Evolutionary conservation across 2,329 filamentous ascomycete genomes (phyloP).

Genomic region (Talaromyces amestolkiae): DNA sequence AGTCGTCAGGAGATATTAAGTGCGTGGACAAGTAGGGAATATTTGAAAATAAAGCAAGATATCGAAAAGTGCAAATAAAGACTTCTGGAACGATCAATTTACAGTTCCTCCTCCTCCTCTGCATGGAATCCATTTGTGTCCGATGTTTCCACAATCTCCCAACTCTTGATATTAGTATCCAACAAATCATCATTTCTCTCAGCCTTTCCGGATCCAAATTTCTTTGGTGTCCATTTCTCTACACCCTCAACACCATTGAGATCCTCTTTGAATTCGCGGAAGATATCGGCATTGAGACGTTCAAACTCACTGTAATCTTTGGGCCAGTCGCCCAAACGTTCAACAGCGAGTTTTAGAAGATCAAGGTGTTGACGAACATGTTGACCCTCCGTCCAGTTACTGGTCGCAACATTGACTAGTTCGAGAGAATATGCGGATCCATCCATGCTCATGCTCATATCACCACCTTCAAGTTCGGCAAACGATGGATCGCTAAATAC

Average conservation of each 20-base stretch:
- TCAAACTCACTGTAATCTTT: slow-evolving; percentile 52
- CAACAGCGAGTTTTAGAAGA: slow-evolving; percentile 40
- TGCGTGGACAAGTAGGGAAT: neutral
- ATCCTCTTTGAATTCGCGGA: slow-evolving; percentile 39
- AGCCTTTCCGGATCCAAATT: slow-evolving; percentile 48
- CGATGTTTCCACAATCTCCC: slow-evolving; percentile 25
- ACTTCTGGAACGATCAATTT: neutral
- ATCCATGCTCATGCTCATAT: slow-evolving; percentile 24
- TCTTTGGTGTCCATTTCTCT: slow-evolving; percentile 50
- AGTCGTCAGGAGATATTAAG: neutral
- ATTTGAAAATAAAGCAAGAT: neutral
- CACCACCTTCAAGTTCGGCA: slow-evolving; percentile 30
- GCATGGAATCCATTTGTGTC: slow-evolving; percentile 19
- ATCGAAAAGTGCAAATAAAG: neutral
- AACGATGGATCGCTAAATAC: slow-evolving; percentile 34
- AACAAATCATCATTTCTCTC: slow-evolving; percentile 38
- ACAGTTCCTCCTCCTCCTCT: slow-evolving; percentile 25
- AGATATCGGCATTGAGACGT: slow-evolving; percentile 46
- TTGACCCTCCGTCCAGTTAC: slow-evolving; percentile 28
- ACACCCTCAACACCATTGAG: slow-evolving; percentile 46
- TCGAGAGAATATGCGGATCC: slow-evolving; percentile 27
- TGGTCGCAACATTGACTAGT: slow-evolving; percentile 20
- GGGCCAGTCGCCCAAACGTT: slow-evolving; percentile 43
- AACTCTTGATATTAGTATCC: slow-evolving; percentile 24
- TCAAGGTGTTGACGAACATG: slow-evolving; percentile 38